These are phyloP conservation scores for Penicillium sp. DNA, from an alignment of 2,329 filamentous ascomycete genomes.

Conservation along the genomic window DNA sequence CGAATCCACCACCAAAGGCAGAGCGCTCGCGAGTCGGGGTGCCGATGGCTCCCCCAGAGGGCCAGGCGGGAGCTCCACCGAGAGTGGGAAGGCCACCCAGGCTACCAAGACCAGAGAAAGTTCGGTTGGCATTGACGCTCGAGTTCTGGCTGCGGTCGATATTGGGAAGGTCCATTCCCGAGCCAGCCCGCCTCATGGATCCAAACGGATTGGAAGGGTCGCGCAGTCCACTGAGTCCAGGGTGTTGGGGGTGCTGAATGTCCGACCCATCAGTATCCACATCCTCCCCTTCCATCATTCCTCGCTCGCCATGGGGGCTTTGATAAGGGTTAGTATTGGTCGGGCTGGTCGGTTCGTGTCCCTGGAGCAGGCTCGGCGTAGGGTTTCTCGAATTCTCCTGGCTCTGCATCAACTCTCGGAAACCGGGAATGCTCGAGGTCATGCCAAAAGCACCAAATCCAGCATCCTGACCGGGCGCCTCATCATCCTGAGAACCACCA, in stretches of 20 bases:
- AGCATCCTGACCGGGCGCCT: conserved; percentile 42
- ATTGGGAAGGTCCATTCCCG: conserved; percentile 58
- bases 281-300: conserved; percentile 60
- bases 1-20: conserved; percentile 53
- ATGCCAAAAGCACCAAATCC: conserved; percentile 63
- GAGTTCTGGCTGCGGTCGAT: conserved; percentile 93
- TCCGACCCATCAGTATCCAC: conserved; percentile 59
- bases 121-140: conserved; percentile 74
- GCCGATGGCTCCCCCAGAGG: conserved; percentile 69
- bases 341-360: conserved; percentile 76
- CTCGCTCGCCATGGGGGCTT: conserved; percentile 76
- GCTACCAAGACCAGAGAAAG: conserved; percentile 62
- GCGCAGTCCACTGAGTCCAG: conserved; percentile 55
- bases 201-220: conserved; percentile 58
- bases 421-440: conserved; percentile 58
- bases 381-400: conserved; percentile 60
- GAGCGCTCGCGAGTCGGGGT: conserved; percentile 65
- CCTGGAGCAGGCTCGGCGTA: conserved; percentile 51
- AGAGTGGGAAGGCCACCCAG: conserved; percentile 57
- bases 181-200: conserved; percentile 54
- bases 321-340: conserved; percentile 96
- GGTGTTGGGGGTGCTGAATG: conserved; percentile 52
- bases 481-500: conserved; percentile 72
- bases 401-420: conserved; percentile 59
- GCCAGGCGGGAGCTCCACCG: conserved; percentile 50